phyloP scores from a whole-genome alignment of 1,284 basidiomycete genomes.

The Malassezia dermatis region DNA sequence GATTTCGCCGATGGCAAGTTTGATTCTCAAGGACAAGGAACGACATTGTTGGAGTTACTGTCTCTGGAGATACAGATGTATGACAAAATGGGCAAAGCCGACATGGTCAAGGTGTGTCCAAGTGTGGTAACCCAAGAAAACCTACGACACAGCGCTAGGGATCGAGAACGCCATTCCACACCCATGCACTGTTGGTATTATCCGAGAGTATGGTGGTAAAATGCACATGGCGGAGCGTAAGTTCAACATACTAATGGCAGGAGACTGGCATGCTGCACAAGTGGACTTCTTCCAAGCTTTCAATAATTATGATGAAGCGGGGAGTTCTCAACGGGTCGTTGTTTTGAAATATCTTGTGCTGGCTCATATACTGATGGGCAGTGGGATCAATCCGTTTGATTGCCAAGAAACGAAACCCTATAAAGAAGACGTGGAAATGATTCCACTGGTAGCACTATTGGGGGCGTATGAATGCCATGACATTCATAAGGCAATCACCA shows the following conservation, averaged over 20 bases:
- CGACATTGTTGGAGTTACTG: conserved; percentile 91
- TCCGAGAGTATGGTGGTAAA: conserved; percentile 97
- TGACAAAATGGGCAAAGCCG: conserved; percentile 84
- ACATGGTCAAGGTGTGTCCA: conserved; percentile 63
- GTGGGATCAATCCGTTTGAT: conserved; percentile 97
- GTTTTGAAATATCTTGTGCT: conserved; percentile 97
- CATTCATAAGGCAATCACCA: conserved; percentile 89
- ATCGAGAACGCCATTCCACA: conserved; percentile 95
- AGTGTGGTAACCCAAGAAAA: conserved; percentile 55
- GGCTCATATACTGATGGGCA: conserved; percentile 95
- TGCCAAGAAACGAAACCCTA: conserved; percentile 97
- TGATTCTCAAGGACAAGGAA: conserved; percentile 77
- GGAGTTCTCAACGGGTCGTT: conserved; percentile 88
- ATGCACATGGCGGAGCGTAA: conserved; percentile 99
- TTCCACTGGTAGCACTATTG: conserved; percentile 93
- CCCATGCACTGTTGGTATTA: conserved; percentile 95
- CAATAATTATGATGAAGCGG: conserved; percentile 95
- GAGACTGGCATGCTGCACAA: conserved; percentile 89
- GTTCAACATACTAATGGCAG: conserved; percentile 52
- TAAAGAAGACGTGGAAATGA: conserved; percentile 89
- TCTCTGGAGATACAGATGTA: conserved; percentile 99
- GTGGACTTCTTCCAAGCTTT: conserved; percentile 99
- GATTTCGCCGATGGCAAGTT: conserved; percentile 56
- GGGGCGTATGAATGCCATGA: conserved; percentile 90
- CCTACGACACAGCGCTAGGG: conserved; percentile 84